Base-by-base conservation (phyloP, 164 flowering plant genomes). In the Berberis vulgaris region DNA sequence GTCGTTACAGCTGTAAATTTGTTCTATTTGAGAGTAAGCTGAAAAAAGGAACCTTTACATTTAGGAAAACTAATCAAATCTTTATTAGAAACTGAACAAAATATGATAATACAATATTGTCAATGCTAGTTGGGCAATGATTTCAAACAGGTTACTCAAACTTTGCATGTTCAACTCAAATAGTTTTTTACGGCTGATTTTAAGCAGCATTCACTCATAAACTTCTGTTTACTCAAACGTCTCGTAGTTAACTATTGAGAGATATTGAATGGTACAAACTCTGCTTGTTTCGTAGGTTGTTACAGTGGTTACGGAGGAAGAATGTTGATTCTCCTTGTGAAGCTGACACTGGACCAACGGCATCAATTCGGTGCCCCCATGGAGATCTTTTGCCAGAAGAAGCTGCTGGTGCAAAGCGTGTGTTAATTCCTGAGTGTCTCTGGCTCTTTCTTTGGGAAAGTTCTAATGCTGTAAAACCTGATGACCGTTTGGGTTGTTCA, bases 301-400 rank as follows among this genome's bases (percentile, higher is more conserved):
- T 81, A 59, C 97, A 91, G 58, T 94, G 99, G 99, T 64, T 81
- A 13, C 93, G 90, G 11, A 81, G 91, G 72, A 94, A 84, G 77
- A 81, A 76, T 64, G 70, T 76, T 43, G 96, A 90, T 71, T 72
- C 83, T 53, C 97, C 97, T n/a, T 71, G 83, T 70, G 99, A 89
- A 73, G 95, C 91, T 68, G 94, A 94, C 79, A 72, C 83, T 13
- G 96, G 87, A 57, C 96, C 99, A 59, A 94, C 99, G 67, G 84
- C 77, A 71, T 72, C 91, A 54, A 85, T 94, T 67, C 78, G 77
- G 60, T 94, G 99, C 64, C 84, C 88, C 10, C 99, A 94, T 75
- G 97, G 97, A 49, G 68, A 68, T 50, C 86, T 94, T 68, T 10
- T 82, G 77, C 99, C 99, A 54, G 99, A 91, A 68, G 78, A 79